Conservation (phyloP, 768 basidiomycete genomes). For the Suillus subluteus region DNA sequence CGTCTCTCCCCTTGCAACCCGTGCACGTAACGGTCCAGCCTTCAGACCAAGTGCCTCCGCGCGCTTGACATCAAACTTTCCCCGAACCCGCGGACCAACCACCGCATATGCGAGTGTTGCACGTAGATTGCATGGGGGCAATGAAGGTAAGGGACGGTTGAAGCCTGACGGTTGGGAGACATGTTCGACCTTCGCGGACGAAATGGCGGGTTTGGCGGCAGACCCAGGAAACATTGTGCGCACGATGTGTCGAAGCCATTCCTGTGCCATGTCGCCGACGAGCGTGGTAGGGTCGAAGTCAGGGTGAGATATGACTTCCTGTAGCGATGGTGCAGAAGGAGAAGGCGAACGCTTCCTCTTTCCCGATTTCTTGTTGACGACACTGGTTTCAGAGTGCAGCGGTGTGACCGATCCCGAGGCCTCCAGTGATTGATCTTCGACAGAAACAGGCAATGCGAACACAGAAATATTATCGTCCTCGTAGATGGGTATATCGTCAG, state of each 20-base stretch:
- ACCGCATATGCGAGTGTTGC: not conserved
- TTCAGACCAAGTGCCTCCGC: slow-evolving; percentile 58
- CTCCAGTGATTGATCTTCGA: slow-evolving; percentile 8
- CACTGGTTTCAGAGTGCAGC: not conserved
- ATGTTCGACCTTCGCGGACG: not conserved
- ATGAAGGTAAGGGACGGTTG: not conserved
- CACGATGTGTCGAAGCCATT: not conserved
- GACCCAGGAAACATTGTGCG: slow-evolving; percentile 4
- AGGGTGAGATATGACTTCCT: slow-evolving; percentile 22
- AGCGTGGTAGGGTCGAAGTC: not conserved
- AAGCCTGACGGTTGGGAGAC: not conserved
- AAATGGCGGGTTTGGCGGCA: not conserved
- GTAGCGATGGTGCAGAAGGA: slow-evolving; percentile 25
- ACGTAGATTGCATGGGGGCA: not conserved
- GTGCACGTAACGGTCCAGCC: slow-evolving; percentile 57
- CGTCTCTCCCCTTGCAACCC: slow-evolving; percentile 64
- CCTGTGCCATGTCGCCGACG: not conserved
- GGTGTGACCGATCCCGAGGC: not conserved
- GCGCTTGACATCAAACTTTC: slow-evolving; percentile 3
- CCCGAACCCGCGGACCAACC: not conserved
- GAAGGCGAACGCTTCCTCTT: slow-evolving; percentile 52
- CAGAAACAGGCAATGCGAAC: slow-evolving; percentile 57
- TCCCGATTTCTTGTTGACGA: slow-evolving; percentile 8
- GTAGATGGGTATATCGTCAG: slow-evolving; percentile 50
- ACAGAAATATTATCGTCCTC: slow-evolving; percentile 65